A percentile compares a stretch with the other conserved stretches of the same genome.
Conservation (phyloP, 371 early-diverging fungal species). For the Mucor ambiguus region DNA sequence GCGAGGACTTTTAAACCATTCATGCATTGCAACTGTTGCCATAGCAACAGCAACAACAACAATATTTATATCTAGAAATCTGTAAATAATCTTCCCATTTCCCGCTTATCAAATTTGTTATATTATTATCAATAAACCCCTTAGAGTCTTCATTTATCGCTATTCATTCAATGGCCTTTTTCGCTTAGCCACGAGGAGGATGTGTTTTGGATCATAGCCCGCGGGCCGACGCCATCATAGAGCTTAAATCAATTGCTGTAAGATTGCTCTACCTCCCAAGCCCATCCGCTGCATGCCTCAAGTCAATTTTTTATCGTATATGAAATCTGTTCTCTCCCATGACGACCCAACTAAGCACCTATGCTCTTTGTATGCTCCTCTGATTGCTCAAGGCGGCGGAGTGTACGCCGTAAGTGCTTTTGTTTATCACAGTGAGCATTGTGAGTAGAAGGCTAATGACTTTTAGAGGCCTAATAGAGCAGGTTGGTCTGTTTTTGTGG, state of each 20-base stretch:
- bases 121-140: neutral
- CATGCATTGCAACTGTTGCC: neutral
- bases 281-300: neutral
- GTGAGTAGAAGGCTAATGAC: neutral
- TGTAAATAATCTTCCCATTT: constrained; percentile 3
- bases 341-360: neutral
- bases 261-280: neutral
- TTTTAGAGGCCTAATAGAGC: neutral
- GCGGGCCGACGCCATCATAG: no score
- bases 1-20: neutral
- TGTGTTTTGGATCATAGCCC: no score
- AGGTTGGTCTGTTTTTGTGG: constrained; percentile 14
- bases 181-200: no score
- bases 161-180: no score
- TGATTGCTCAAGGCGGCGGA: neutral
- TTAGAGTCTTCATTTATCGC: neutral
- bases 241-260: no score
- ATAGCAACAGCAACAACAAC: neutral
- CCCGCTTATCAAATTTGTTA: neutral
- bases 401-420: neutral
- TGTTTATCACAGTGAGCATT: neutral
- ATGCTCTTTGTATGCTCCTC: neutral
- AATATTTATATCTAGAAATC: constrained; percentile 1
- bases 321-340: neutral
- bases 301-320: neutral